Percentiles rank a stretch among this genome's conserved stretches.
These are phyloP conservation scores for Acarospora socialis DNA, from an alignment of 2,329 filamentous ascomycete species.

Conservation along the genomic window DNA sequence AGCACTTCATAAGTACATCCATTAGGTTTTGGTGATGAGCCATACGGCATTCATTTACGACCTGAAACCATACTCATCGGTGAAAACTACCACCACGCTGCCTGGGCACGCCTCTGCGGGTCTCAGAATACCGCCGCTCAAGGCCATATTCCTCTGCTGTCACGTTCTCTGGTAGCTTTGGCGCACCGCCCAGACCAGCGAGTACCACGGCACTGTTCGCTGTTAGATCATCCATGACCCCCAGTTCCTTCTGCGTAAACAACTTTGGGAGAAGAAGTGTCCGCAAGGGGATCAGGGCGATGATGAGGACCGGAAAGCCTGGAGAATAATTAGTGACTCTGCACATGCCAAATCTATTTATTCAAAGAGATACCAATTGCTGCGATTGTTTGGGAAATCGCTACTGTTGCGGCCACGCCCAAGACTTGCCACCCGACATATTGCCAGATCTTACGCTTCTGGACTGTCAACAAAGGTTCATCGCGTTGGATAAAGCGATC, in stretches of 20 bases:
- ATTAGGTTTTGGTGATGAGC: too few relatives aligned
- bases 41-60: too few relatives aligned
- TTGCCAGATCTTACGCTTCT: slow-evolving; percentile 31
- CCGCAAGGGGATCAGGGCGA: slow-evolving; percentile 40
- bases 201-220: slow-evolving; percentile 40
- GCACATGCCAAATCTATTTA: neutral
- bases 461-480: slow-evolving; percentile 33
- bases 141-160: slow-evolving; percentile 14
- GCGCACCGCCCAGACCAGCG: slow-evolving; percentile 37
- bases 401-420: slow-evolving; percentile 40
- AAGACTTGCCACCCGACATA: slow-evolving; percentile 39
- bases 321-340: neutral
- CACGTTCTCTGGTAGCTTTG: slow-evolving; percentile 23
- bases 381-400: slow-evolving; percentile 45
- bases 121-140: slow-evolving; percentile 14
- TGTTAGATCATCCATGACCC: slow-evolving; percentile 39
- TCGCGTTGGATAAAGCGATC: slow-evolving; percentile 32
- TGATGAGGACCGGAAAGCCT: slow-evolving; percentile 44
- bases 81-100: slow-evolving; percentile 17
- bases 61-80: too few relatives aligned
- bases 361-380: slow-evolving; percentile 31
- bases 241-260: slow-evolving; percentile 35
- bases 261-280: slow-evolving; percentile 36
- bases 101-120: slow-evolving; percentile 13
- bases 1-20: too few relatives aligned